Conservation (phyloP, 2,329 filamentous ascomycete genomes). For the Furcasterigmium furcatum region DNA sequence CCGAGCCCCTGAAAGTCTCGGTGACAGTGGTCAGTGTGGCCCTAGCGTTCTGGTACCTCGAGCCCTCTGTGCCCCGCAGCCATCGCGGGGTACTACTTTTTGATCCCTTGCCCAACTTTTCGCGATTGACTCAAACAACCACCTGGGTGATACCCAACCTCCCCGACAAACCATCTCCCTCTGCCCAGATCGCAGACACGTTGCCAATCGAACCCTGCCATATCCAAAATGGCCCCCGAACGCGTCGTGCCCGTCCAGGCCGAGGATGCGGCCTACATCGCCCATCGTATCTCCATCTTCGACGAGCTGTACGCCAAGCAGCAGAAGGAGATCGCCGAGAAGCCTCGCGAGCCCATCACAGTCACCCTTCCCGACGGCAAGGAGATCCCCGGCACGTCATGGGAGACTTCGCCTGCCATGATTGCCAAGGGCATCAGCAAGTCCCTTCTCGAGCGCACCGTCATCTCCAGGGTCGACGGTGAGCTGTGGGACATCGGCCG, state of each 20-base stretch:
- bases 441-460: constrained; percentile 79
- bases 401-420: constrained; percentile 84
- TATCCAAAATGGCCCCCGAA: constrained; percentile 1
- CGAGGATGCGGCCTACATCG: constrained; percentile 70
- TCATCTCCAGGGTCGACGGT: constrained; percentile 82
- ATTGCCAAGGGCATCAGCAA: constrained; percentile 79
- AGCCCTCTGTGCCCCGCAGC: neutral
- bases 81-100: constrained; percentile 1
- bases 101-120: neutral
- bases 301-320: constrained; percentile 83
- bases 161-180: neutral
- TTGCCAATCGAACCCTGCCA: neutral
- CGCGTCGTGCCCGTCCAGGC: constrained; percentile 1
- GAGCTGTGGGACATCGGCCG: constrained; percentile 90
- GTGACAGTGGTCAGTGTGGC: neutral
- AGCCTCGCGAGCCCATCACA: constrained; percentile 71
- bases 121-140: neutral
- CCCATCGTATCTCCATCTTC: constrained; percentile 80
- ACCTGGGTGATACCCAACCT: neutral
- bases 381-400: constrained; percentile 72
- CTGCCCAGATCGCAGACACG: neutral
- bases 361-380: constrained; percentile 73
- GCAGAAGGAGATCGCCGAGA: constrained; percentile 69
- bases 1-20: neutral
- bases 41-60: neutral